Evolutionary conservation across 441 rosid species (phyloP), one percentile per base, ranked within the genome.

Genomic region (Croton laevigatus): DNA sequence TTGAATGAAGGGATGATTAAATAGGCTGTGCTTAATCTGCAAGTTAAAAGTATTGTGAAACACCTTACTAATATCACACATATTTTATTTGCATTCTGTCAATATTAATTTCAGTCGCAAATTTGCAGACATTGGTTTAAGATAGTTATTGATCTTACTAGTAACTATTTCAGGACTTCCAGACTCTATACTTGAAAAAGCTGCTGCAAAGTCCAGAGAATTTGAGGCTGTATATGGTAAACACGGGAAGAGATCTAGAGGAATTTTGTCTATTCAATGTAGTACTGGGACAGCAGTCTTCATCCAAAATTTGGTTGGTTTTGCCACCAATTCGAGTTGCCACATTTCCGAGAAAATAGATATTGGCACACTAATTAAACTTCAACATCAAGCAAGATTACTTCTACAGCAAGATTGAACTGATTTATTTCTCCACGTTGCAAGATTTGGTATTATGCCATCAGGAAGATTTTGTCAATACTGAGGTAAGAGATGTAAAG

Each of bases 191-290:
- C 97, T 93, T 32, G 59, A 73, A 72, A 85, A 85, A 51, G 98
- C 99, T 32, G 86, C 88, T 75, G 70, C 65, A 0, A 93, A 88
- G 80, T 96, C 99, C 58, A 76, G 71, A 76, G 91, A 90, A 67
- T 91, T 96, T 63, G 98, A 90, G 80, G 83, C 81, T 53, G 60
- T 75, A 16, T 87, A 87, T 32, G 97, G 91, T 75, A 79, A 74
- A 66, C 76, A 70, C 42, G 66, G 37, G 44, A 78, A 76, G 70
- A 65, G 66, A 19, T 44, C 62, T 16, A 77, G 65, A 68, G 71
- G 67, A 23, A 81, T 62, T 9, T 58, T 44, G 32, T 32, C 49
- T 12, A 32, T 46, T 20, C 79, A 69, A 67, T 62, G 17, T 63
- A 60, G 44, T 48, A 71, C 76, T 38, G 44, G 75, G 69, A 67